A percentile compares a stretch with the other conserved stretches of the same genome.
Conservation (phyloP, 2,329 filamentous ascomycete species). For the Plectosphaerella cucumerina region DNA sequence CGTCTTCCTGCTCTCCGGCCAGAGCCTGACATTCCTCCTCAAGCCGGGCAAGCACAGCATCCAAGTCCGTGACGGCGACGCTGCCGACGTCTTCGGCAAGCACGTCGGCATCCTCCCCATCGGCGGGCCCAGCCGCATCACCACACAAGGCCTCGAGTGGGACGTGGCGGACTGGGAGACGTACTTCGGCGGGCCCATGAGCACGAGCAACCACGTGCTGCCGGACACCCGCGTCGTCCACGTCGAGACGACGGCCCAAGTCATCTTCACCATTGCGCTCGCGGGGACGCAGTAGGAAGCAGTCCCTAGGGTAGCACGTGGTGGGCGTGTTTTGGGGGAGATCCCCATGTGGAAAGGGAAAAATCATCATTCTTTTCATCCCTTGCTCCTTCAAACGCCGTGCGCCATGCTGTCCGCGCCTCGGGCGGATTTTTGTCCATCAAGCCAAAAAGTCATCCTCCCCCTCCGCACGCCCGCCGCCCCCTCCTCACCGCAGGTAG, state of each 20-base stretch:
- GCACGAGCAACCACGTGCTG: slow-evolving; percentile 75
- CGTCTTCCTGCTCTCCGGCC: slow-evolving; percentile 76
- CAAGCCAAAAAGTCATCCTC: slow-evolving; percentile 1
- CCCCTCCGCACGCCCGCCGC: neutral
- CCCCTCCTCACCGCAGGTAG: slow-evolving; percentile 62
- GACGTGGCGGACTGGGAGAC: slow-evolving; percentile 81
- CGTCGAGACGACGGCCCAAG: slow-evolving; percentile 58
- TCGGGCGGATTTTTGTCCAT: no score
- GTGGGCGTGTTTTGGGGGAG: no score
- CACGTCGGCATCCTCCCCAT: slow-evolving; percentile 86
- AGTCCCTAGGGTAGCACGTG: slow-evolving; percentile 18
- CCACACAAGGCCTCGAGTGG: slow-evolving; percentile 81
- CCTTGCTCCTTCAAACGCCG: slow-evolving; percentile 4
- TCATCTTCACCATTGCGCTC: slow-evolving; percentile 73
- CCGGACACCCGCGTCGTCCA: slow-evolving; percentile 55
- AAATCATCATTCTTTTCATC: neutral
- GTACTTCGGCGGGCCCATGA: slow-evolving; percentile 66
- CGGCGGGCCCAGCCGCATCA: slow-evolving; percentile 72
- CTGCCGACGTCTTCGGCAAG: slow-evolving; percentile 59
- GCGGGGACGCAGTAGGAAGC: slow-evolving; percentile 16
- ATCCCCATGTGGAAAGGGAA: neutral
- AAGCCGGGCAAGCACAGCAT: slow-evolving; percentile 64
- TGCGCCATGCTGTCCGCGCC: slow-evolving; percentile 3
- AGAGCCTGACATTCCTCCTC: slow-evolving; percentile 80
- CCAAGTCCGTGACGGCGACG: slow-evolving; percentile 48